Conservation (phyloP, 768 basidiomycete species). For the Obba rivulosa region DNA sequence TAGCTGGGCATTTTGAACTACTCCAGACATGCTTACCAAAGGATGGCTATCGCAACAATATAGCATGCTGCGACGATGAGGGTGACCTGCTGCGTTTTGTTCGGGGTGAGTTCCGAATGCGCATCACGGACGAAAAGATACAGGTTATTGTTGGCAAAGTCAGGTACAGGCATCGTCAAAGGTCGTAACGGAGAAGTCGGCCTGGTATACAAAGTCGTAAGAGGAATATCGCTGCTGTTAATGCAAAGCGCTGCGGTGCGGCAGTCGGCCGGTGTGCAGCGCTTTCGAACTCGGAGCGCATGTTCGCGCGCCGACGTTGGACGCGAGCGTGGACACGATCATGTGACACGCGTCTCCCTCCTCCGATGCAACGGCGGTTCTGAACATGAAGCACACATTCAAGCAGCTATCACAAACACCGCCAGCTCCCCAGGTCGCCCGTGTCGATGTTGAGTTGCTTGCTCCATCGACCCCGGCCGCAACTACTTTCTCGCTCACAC, state of each 20-base stretch:
- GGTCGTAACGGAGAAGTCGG: constrained; percentile 6
- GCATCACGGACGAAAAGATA: constrained; percentile 24
- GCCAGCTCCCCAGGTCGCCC: too few species aligned
- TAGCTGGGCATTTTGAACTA: constrained; percentile 3
- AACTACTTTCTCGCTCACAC: too few species aligned
- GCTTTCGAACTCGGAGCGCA: not conserved
- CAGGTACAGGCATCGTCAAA: constrained; percentile 10
- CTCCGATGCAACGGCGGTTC: too few species aligned
- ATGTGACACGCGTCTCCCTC: too few species aligned
- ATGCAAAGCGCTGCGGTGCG: not conserved
- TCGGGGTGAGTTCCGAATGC: constrained; percentile 46
- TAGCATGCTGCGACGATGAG: constrained; percentile 78
- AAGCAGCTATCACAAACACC: too few species aligned
- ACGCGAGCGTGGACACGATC: too few species aligned
- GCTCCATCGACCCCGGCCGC: too few species aligned
- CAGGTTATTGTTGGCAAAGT: constrained; percentile 15
- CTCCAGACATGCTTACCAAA: constrained; percentile 51
- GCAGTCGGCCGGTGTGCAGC: too few species aligned
- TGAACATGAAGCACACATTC: too few species aligned
- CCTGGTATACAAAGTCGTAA: not conserved
- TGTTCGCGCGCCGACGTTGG: not conserved
- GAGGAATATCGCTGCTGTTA: not conserved
- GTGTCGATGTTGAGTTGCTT: too few species aligned
- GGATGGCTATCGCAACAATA: constrained; percentile 66
- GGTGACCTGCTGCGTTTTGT: constrained; percentile 66